A percentile compares a stretch with the other conserved stretches of the same genome.
These are phyloP conservation scores for Fusarium sp. DNA, from an alignment of 2,329 filamentous ascomycete genomes.

Conservation along the genomic window DNA sequence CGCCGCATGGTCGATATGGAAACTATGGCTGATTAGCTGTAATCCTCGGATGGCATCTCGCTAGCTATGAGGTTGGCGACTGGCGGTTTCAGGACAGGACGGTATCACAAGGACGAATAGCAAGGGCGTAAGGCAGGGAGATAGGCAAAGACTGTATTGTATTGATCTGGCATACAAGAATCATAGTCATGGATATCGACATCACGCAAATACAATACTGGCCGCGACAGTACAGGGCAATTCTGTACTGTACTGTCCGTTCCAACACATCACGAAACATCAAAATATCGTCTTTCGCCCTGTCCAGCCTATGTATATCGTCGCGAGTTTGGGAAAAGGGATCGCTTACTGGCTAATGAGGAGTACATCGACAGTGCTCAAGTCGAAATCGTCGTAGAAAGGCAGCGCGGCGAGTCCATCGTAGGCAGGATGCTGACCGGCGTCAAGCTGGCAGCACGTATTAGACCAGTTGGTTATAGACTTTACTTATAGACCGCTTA, in stretches of 20 bases:
- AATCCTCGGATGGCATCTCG: constrained; percentile 20
- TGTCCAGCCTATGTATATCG: constrained; percentile 45
- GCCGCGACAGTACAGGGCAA: constrained; percentile 7
- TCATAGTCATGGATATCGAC: constrained; percentile 42
- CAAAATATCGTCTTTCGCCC: constrained; percentile 44
- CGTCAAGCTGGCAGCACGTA: constrained; percentile 77
- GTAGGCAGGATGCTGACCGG: constrained; percentile 95
- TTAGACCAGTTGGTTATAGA: constrained; percentile 32
- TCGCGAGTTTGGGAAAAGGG: constrained; percentile 32
- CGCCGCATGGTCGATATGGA: constrained; percentile 98
- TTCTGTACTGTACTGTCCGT: constrained; percentile 22
- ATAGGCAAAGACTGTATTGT: constrained; percentile 50
- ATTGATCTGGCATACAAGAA: constrained; percentile 53
- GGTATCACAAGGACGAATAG: constrained; percentile 45
- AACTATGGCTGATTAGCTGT: constrained; percentile 68
- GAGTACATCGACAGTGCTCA: constrained; percentile 96
- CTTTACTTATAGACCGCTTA: constrained; percentile 53
- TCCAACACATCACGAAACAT: constrained; percentile 44
- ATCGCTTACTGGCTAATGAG: constrained; percentile 96
- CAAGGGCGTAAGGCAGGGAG: constrained; percentile 39
- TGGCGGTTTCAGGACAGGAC: constrained; percentile 40
- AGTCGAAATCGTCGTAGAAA: constrained; percentile 98
- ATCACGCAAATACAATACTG: constrained; percentile 42
- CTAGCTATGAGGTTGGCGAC: constrained; percentile 25
- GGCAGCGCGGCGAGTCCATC: constrained; percentile 93